A percentile compares a stretch with the other conserved stretches of the same genome.
Conservation (phyloP, 2,329 filamentous ascomycete species). For the Capronia epimyces region DNA sequence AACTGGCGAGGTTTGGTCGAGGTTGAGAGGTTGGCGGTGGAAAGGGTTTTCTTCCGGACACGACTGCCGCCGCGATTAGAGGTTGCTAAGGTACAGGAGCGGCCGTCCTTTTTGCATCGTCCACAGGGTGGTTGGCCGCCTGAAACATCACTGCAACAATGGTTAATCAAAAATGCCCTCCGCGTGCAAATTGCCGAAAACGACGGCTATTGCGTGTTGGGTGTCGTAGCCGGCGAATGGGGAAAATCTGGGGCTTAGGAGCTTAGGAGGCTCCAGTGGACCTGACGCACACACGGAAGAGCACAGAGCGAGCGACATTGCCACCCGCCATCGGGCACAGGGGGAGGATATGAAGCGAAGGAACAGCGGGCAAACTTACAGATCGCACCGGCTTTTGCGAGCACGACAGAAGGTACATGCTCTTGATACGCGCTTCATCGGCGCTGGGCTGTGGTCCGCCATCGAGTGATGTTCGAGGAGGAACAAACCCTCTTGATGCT, state of each 20-base stretch:
- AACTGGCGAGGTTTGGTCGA: slow-evolving; percentile 12
- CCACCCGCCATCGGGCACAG: background rate
- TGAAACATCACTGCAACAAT: slow-evolving; percentile 40
- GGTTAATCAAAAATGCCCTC: slow-evolving; percentile 10
- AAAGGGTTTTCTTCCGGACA: slow-evolving; percentile 48
- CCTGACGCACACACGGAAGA: background rate
- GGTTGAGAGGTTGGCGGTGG: slow-evolving; percentile 7
- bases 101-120: slow-evolving; percentile 52
- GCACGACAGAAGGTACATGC: slow-evolving; percentile 47
- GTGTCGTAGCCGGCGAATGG: too few species aligned
- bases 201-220: slow-evolving; percentile 16
- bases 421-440: slow-evolving; percentile 44
- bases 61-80: slow-evolving; percentile 56
- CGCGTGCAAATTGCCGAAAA: slow-evolving; percentile 3
- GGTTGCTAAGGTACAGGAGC: slow-evolving; percentile 55
- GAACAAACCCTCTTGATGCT: background rate
- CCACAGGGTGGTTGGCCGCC: slow-evolving; percentile 50
- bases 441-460: slow-evolving; percentile 23
- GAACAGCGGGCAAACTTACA: slow-evolving; percentile 37
- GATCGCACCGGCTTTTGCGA: slow-evolving; percentile 48
- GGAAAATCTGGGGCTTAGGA: background rate
- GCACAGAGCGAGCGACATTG: slow-evolving; percentile 3
- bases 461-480: slow-evolving; percentile 8
- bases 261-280: background rate
- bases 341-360: background rate